These are phyloP conservation scores for Litchi chinensis DNA, from an alignment of 345 rosid genomes.

Conservation along the genomic window DNA sequence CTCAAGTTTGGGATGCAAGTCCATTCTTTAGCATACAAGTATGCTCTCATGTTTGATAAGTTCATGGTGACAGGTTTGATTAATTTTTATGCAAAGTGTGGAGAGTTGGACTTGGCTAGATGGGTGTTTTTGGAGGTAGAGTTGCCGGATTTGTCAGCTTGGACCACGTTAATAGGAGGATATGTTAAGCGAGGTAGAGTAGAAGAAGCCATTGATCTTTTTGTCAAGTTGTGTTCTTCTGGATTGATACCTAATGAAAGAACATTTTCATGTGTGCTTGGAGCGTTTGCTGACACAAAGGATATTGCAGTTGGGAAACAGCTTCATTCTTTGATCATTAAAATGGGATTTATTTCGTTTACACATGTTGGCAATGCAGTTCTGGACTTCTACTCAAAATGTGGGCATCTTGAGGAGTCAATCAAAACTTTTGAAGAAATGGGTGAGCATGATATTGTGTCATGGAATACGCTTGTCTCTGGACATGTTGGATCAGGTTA, in stretches of 20 bases:
- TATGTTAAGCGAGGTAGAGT: constrained; percentile 33
- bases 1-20: constrained; percentile 39
- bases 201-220: constrained; percentile 34
- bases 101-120: constrained; percentile 29
- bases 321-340: constrained; percentile 36
- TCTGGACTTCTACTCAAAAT: constrained; percentile 40
- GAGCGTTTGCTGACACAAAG: constrained; percentile 31
- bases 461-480: constrained; percentile 38
- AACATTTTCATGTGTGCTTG: constrained; percentile 36
- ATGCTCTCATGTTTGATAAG: constrained; percentile 29
- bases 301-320: constrained; percentile 31
- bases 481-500: constrained; percentile 34
- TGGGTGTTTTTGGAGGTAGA: constrained; percentile 26
- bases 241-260: constrained; percentile 30
- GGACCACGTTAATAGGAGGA: constrained; percentile 40
- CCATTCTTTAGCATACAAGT: constrained; percentile 32
- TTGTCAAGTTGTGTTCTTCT: constrained; percentile 26
- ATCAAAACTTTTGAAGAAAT: constrained; percentile 31
- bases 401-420: constrained; percentile 27
- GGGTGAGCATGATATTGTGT: constrained; percentile 34
- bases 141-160: constrained; percentile 23
- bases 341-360: constrained; percentile 32
- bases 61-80: constrained; percentile 35
- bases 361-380: constrained; percentile 30
- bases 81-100: constrained; percentile 33